A percentile compares a stretch with the other conserved stretches of the same genome.
Evolutionary conservation across 1,284 basidiomycete species (phyloP).

Genomic region (Microstroma glucosiphilum): DNA sequence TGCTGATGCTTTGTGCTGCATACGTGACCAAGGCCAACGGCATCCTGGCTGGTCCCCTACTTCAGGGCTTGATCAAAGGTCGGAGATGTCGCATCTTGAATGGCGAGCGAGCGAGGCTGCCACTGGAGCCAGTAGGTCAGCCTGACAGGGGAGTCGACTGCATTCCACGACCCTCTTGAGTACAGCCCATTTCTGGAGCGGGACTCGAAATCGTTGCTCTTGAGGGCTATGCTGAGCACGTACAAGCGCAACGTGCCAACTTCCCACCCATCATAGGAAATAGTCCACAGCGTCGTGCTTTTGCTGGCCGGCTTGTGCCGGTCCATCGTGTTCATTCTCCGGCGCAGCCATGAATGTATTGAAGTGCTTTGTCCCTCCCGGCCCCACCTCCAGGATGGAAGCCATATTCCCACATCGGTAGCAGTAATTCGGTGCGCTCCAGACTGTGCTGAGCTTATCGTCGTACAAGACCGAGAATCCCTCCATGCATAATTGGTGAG

Average conservation of each 20-base stretch:
- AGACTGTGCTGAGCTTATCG: conserved; percentile 90
- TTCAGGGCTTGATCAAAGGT: too few relatives aligned
- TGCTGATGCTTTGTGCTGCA: too few relatives aligned
- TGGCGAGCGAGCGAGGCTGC: too few relatives aligned
- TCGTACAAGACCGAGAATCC: conserved; percentile 92
- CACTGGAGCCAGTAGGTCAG: too few relatives aligned
- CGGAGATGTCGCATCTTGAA: too few relatives aligned
- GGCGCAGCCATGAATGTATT: conserved; percentile 98
- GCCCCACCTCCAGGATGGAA: conserved; percentile 90
- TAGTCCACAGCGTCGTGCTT: conserved; percentile 8
- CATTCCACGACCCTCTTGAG: too few relatives aligned
- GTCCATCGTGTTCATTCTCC: conserved; percentile 70
- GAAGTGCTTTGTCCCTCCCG: conserved; percentile 81
- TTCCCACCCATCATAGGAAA: conserved; percentile 2
- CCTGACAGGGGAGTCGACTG: too few relatives aligned
- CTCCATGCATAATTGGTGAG: conserved; percentile 99
- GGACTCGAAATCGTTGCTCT: too few relatives aligned
- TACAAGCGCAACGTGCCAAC: neutral
- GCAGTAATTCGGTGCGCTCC: conserved; percentile 98
- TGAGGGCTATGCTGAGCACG: too few relatives aligned
- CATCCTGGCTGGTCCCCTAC: too few relatives aligned
- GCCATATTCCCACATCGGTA: conserved; percentile 97
- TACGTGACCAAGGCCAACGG: too few relatives aligned
- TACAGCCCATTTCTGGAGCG: too few relatives aligned
- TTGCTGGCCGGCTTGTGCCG: conserved; percentile 32